Evolutionary conservation across 257 asterid species (phyloP), one percentile per base, ranked within the genome.

Genomic region (Salvia rosmarinus): DNA sequence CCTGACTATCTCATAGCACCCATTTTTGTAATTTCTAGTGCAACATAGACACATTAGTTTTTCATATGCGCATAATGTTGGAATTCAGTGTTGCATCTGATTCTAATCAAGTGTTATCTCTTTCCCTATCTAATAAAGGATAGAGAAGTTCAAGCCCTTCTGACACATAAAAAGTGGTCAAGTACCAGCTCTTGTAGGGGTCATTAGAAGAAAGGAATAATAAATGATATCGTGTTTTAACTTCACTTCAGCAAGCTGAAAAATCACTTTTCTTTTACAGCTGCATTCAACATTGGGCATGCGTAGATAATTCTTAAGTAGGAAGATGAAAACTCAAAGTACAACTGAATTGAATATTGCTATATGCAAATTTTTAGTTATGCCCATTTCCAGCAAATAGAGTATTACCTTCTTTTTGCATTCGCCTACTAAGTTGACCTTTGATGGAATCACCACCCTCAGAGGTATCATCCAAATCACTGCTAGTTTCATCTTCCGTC

Each of bases 361-460:
- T 23, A 30, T 17, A 8, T 40, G 47, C 63, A 30, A 25, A 58
- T 19, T 56, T 28, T 47, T 58, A 1, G 39, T 51, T 50, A 13
- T 37, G 35, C 52, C 35, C 70, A 59, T 10, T 62, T 11, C 17
- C 68, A 62, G 72, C 54, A 9, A n/a, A 11, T 12, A 46, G 52
- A 39, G 64, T 57, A 61, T 34, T 74, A 95, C 99, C 99, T 95
- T 91, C 99, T 76, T 91, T 95, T 82, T 90, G 98, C 99, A 95
- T 95, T 78, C 99, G 88, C 81, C 68, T 82, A 79, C 99, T 95
- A 64, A 95, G 91, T 83, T 95, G 99, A 64, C 99, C 99, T 83
- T 82, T 91, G 79, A 65, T 57, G 35, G 85, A 77, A 68, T 89
- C 96, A 69, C 87, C 86, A 44, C 82, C 80, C 66, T 82, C 83